A percentile compares a stretch with the other conserved stretches of the same genome.
These are phyloP conservation scores for Botrytis deweyae DNA, from an alignment of 2,329 filamentous ascomycete genomes.

Conservation along the genomic window DNA sequence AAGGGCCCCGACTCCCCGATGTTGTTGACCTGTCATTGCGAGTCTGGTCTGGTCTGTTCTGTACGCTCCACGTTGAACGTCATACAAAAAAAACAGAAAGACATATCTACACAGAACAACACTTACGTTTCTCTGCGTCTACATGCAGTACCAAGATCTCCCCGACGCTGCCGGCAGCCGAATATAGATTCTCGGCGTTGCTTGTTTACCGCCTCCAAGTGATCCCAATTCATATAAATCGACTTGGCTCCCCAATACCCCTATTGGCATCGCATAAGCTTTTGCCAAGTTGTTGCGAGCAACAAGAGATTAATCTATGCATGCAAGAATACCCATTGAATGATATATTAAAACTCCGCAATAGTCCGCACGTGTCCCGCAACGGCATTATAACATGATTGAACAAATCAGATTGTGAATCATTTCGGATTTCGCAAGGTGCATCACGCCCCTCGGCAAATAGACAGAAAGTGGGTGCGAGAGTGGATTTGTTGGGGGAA, in stretches of 20 bases:
- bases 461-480: neutral
- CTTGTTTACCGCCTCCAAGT: conserved; percentile 6
- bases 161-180: neutral
- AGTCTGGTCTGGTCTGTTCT: neutral
- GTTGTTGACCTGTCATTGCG: neutral
- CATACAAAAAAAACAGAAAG: neutral
- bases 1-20: neutral
- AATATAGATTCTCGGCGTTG: neutral
- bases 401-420: neutral
- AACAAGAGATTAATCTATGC: neutral
- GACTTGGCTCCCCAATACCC: neutral
- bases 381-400: neutral
- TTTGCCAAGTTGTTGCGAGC: neutral
- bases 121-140: neutral
- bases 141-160: neutral
- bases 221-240: neutral
- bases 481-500: neutral
- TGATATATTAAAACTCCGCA: neutral
- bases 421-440: neutral
- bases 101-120: neutral
- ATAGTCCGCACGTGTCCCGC: neutral
- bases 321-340: neutral
- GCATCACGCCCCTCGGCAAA: neutral
- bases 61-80: neutral
- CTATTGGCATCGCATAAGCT: neutral